Evolutionary conservation across 2,329 filamentous ascomycete genomes (phyloP), one percentile per base, ranked within the genome.

Genomic region (Dothidotthia symphoricarpi): DNA sequence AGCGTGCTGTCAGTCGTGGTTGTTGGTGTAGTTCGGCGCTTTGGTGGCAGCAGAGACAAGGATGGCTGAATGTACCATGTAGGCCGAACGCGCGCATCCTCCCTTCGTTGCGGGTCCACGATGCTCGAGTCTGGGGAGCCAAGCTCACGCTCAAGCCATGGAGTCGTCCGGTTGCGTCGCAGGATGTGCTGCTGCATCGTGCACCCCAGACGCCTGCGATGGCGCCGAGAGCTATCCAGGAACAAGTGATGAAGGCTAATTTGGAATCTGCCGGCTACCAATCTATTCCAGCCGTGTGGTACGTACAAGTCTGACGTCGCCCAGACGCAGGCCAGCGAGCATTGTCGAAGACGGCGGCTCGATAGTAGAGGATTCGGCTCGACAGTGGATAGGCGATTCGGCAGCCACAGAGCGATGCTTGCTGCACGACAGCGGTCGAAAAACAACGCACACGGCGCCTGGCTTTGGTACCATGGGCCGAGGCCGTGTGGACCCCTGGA

Each of bases 91-190:
- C 44, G 49, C 45, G 47, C 49, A 39, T 55, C 37, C 42, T 48
- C 45, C 52, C 27, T 29, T 39, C 39, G 39, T 48, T 40, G 43
- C 44, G 48, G 45, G 38, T 34, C 49, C 41, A 47, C 56, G 55
- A 54, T 49, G 51, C 54, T 52, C 47, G 47, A 15, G 26, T 55
- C 51, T 57, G 53, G 53, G 51, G 49, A 50, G 28, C 34, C 14
- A 36, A 24, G 28, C 32, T 12, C 31, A 36, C 24, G 17, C 13
- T 37, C 14, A 27, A 25, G 32, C 45, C 27, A 30, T 38, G 39
- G 30, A 15, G 34, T 16, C 19, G 19, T 22, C 19, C 19, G 19
- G 35, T 39, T 34, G 17, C 13, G 35, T 34, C 39, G 30, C 39
- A 37, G 32, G 19, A 43, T 36, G 28, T 43, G 28, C 25, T 37